Conservation (phyloP, 2,329 filamentous ascomycete genomes). For the Ceratocystis colombiana region DNA sequence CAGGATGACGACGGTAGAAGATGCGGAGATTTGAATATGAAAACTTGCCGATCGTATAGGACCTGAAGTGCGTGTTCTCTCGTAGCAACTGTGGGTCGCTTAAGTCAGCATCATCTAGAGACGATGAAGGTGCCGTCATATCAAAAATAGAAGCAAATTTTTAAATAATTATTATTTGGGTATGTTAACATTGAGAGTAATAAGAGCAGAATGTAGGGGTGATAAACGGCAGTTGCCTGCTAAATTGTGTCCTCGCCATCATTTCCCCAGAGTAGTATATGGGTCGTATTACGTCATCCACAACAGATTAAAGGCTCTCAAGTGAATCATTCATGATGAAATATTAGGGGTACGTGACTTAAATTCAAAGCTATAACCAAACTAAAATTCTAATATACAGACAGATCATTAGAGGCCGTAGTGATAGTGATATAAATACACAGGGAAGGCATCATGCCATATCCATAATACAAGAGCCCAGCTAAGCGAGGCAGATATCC, state of each 20-base stretch:
- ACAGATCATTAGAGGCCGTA: not conserved
- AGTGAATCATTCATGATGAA: not conserved
- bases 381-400: conserved; percentile 4
- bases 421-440: not conserved
- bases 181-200: not conserved
- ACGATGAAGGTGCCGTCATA: not conserved
- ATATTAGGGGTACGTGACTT: not conserved
- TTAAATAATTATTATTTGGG: not conserved
- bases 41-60: conserved; percentile 60
- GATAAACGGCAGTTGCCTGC: not conserved
- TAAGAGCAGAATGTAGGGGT: not conserved
- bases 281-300: conserved; percentile 6
- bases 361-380: not conserved
- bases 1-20: conserved; percentile 73
- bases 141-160: not conserved
- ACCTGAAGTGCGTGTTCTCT: conserved; percentile 60
- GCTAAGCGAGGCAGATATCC: not conserved
- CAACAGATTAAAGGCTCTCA: too few relatives aligned
- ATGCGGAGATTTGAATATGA: conserved; percentile 69
- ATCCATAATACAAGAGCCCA: too few relatives aligned
- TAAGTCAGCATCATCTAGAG: conserved; percentile 29
- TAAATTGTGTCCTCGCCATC: not conserved
- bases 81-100: conserved; percentile 72
- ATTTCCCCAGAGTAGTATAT: not conserved
- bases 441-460: too few relatives aligned